Base-by-base conservation (phyloP, 148 eudicot genomes). In the Polygonum aviculare region DNA sequence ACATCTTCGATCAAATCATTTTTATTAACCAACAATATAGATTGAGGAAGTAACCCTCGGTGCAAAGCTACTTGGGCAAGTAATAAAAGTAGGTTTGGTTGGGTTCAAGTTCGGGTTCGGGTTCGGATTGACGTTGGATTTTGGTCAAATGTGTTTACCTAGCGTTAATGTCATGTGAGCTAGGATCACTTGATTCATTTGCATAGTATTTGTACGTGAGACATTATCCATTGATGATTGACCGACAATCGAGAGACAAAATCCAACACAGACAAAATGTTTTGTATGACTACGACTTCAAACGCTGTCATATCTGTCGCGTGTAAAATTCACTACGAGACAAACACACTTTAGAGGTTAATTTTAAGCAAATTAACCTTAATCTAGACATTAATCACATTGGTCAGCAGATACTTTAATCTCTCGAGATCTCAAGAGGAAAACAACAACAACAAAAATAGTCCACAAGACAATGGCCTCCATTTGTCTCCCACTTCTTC, bases 401-500 rank as follows among this genome's bases (percentile, higher is more conserved):
- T 18, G 72, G 45, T 65, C 21, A 67, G 16, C 4, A 36, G 44
- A 14, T 31, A 9, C 19, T 50, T n/a, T 26, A 54, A 36, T 36
- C 12, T 35, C 44, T 35, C 38, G 72, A 11, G 45, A 38, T 35
- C 19, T 3, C 7, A n/a, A n/a, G 60, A 4, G 26, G 60, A n/a
- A 54, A 54, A 19, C 21, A 36, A 67, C 45, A 36, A 67, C 45
- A 67, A 67, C 15, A 3, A 3, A 9, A 65, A 12, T 4, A 31
- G 71, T 65, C 71, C 44, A 65, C 33, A 36, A 65, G 19, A 65
- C 71, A 14, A 65, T 5, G 72, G 38, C 21, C 44, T 6, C 72
- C 72, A 36, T 14, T 8, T 67, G 72, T 36, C 72, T 67, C 72
- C 72, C 72, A 67, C 72, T 36, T 65, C 44, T 65, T 14, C 72